Base-by-base conservation (phyloP, 768 basidiomycete genomes). In the Asterophora parasitica region DNA sequence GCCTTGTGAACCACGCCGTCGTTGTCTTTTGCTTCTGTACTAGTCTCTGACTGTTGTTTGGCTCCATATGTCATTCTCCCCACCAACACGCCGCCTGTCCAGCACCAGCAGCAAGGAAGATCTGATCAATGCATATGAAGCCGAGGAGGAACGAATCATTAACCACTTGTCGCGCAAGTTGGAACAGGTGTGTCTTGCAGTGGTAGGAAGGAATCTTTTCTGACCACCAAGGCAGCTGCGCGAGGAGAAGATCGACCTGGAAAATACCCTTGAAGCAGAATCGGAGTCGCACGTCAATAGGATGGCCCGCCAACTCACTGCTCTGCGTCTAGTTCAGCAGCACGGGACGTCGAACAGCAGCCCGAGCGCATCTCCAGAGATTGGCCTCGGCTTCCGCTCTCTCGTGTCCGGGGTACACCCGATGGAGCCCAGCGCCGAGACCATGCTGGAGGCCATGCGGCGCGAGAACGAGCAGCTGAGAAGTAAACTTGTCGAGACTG, bases 101-200 rank as follows among this genome's bases (percentile, higher is more conserved):
- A 80, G 74, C 58, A 68, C 79, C 32, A 75, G 71, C 51, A 77
- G 68, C 46, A 77, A 76, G 57, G 88, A 91, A 61, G 83, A 80
- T 44, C 73, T 92, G 60, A 91, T 91, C 60, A 90, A 92, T 65
- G 85, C 85, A 16, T 92, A 90, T 63, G 89, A 92, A 58, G 90
- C 89, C 9, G 89, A 92, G 65, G 88, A 92, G 66, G 90, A 92
- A 62, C 81, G 88, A 37, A 90, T 92, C 46, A 85, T 89, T 54
- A 91, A 90, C 51, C 73, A 86, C 6, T 69, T 92, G 46, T 90
- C 85, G 20, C 74, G 88, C 56, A 92, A 92, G 63, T 72, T 92
- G 43, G 88, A 92, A 68, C 77, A 87, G 82, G 90, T 87, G 49
- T 44, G 73, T 62, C 15, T 33, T 15, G 16, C 17, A 42, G 32